Percentiles rank a stretch among this genome's conserved stretches.
Conservation (phyloP, 148 eudicot species). For the Persicaria tinctoria region DNA sequence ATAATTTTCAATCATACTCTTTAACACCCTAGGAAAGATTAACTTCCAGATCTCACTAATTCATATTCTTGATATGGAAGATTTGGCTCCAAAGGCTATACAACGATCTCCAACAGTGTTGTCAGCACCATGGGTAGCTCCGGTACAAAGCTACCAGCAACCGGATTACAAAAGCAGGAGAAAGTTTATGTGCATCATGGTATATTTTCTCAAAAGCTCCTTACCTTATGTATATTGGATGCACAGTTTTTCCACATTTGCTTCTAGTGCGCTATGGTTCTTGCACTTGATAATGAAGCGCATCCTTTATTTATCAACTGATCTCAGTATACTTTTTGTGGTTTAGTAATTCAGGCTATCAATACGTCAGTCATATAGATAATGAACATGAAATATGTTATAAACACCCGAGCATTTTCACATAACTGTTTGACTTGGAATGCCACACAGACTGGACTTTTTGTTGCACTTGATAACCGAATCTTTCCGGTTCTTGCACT, state of each 20-base stretch:
- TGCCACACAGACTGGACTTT: too few species aligned
- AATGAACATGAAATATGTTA: neutral
- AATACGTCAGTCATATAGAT: neutral
- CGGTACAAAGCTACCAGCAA: constrained; percentile 26
- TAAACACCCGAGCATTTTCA: neutral
- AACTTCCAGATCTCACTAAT: constrained; percentile 22
- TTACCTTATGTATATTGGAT: neutral
- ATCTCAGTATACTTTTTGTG: neutral
- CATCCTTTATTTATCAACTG: constrained; percentile 5
- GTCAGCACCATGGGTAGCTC: constrained; percentile 42
- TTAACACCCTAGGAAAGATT: neutral
- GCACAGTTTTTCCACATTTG: neutral
- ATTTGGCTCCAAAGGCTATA: constrained; percentile 46
- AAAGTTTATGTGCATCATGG: constrained; percentile 48
- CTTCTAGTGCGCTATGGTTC: neutral
- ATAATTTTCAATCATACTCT: neutral
- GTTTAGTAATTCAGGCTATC: neutral
- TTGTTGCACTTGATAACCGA: too few species aligned
- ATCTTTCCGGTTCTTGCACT: too few species aligned
- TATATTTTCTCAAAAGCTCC: constrained; percentile 19
- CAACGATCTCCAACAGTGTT: constrained; percentile 26
- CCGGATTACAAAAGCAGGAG: constrained; percentile 39
- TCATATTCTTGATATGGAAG: constrained; percentile 35
- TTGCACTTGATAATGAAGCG: neutral
- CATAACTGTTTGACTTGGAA: neutral